Base-by-base conservation (phyloP, 2,329 filamentous ascomycete genomes). In the Leptographium procerum region DNA sequence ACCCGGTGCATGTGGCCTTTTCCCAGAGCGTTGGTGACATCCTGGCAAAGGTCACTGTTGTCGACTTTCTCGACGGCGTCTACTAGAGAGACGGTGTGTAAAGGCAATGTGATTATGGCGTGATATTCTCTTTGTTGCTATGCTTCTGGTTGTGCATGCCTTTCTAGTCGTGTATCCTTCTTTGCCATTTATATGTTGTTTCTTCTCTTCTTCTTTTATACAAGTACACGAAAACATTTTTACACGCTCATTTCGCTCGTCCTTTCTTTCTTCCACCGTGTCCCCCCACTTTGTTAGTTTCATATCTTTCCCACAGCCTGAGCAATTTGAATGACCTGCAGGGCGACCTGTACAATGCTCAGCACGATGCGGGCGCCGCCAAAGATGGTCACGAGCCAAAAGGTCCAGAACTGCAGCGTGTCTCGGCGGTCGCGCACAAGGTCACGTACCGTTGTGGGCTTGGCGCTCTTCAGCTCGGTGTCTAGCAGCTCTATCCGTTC, bases 1-100 rank as follows among this genome's bases (percentile, higher is more conserved):
- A 90, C 64, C 83, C 84, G 2, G 78, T 71, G 9, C 87, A 90
- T 67, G 71, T 76, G 47, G 79, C 69, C 0, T 89, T 88, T 63
- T 52, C 13, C 10, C 29, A 52, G 36, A 48, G 22, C 13, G 29
- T 59, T 31, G 48, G 36, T 28, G 34, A 34, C 29, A 28, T 59
- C 9, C 31, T 59, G 28, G 54, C 24, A 40, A 52, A 56, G 36
- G 54, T 56, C 26, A 59, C 36, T 19, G 36, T 56, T 28, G 36
- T 59, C 14, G 57, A 59, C 47, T 59, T 59, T 50, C 34, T 56
- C 28, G 55, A 59, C 22, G 57, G 53, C 22, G 51, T 52, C 26
- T 59, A 59, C 28, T 59, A 58, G 72, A 34, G 48, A 29, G 24
- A 52, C 16, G 28, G 16, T 52, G 3, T 34, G 10, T 16, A 31